Percentiles rank a stretch among this genome's conserved stretches.
phyloP scores from a whole-genome alignment of 2,329 filamentous ascomycete genomes.

The Sarocladium strictum region DNA sequence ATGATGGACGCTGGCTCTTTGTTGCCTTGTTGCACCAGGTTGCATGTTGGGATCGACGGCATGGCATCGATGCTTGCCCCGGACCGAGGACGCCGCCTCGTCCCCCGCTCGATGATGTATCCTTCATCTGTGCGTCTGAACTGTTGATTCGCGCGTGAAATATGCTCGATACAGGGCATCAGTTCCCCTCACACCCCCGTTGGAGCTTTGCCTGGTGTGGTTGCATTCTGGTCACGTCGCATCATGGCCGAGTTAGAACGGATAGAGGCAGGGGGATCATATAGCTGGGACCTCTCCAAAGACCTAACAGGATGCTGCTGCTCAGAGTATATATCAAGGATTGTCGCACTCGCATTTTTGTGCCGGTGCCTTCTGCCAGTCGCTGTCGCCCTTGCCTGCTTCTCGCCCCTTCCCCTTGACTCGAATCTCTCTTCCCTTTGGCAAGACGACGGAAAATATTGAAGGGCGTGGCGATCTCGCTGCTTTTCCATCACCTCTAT shows the following conservation, averaged over 20 bases:
- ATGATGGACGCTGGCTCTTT: background rate
- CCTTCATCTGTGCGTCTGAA: background rate
- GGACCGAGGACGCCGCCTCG: conserved; percentile 6
- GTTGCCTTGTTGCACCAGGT: background rate
- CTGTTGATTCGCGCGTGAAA: background rate
- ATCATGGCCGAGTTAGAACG: conserved; percentile 1
- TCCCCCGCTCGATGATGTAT: background rate
- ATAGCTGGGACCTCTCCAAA: background rate
- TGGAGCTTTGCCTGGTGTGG: background rate
- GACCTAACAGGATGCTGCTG: background rate
- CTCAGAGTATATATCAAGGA: background rate
- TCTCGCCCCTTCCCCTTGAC: conserved; percentile 4
- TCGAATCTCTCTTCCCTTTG: background rate
- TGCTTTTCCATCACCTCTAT: background rate
- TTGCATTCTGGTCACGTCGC: conserved; percentile 1
- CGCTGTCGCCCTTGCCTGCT: conserved; percentile 7
- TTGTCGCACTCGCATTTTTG: background rate
- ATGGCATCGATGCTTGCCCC: conserved; percentile 4
- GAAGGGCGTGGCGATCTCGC: background rate
- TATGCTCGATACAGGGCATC: conserved; percentile 5
- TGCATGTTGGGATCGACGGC: conserved; percentile 1
- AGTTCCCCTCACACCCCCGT: background rate
- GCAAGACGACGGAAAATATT: background rate
- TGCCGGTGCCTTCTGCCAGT: background rate
- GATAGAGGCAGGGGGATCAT: background rate